Evolutionary conservation across 257 asterid species (phyloP).

Genomic region (Solanum sejunctum): DNA sequence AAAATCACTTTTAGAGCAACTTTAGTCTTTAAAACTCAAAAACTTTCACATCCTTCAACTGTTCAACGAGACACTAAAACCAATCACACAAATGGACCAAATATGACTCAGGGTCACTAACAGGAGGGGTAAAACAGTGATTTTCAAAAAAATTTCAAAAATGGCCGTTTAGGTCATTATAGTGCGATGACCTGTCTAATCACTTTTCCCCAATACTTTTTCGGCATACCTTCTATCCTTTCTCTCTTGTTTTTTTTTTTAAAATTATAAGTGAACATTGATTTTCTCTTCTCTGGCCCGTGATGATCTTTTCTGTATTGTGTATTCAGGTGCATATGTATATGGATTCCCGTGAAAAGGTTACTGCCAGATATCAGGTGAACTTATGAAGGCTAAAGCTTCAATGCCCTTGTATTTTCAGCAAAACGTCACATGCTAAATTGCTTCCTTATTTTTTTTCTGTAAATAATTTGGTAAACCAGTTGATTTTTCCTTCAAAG

Average conservation of each 20-base stretch:
- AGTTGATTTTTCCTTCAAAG: conserved; percentile 95
- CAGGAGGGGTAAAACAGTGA: too few relatives aligned
- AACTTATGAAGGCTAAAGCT: neutral
- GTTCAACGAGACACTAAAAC: too few relatives aligned
- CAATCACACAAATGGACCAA: too few relatives aligned
- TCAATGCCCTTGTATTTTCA: neutral
- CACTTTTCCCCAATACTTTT: too few relatives aligned
- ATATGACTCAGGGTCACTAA: too few relatives aligned
- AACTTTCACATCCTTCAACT: too few relatives aligned
- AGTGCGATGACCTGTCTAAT: too few relatives aligned
- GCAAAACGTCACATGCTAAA: neutral
- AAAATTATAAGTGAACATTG: neutral
- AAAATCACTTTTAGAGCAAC: too few relatives aligned
- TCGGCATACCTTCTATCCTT: neutral
- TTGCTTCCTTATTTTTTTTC: neutral
- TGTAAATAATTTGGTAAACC: neutral
- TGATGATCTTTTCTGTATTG: conserved; percentile 1
- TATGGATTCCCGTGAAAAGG: conserved; percentile 82
- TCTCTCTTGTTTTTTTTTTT: neutral
- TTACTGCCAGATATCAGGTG: conserved; percentile 97
- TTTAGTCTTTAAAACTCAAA: too few relatives aligned
- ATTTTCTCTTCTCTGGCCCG: neutral
- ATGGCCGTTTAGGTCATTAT: too few relatives aligned
- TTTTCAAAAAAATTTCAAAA: too few relatives aligned
- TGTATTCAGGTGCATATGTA: conserved; percentile 67